Conservation (phyloP, 1,284 basidiomycete species). For the Sporisorium iseilematis-ciliati region DNA sequence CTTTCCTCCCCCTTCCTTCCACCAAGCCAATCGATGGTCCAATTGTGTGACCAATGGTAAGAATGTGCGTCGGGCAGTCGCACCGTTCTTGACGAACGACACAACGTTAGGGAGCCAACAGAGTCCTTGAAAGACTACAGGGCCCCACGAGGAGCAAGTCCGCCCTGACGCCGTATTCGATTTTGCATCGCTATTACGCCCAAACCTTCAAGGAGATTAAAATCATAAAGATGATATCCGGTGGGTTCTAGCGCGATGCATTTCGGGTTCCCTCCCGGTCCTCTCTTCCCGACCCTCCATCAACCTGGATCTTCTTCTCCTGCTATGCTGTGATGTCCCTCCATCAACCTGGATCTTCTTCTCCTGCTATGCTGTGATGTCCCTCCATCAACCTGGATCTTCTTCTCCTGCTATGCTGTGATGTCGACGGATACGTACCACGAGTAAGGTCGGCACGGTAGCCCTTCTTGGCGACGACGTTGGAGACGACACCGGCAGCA, state of each 20-base stretch:
- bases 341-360: background rate
- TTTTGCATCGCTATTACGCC: slow-evolving; percentile 69
- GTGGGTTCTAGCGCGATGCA: slow-evolving; percentile 70
- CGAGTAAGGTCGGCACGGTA: slow-evolving; percentile 67
- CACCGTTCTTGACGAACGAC: slow-evolving; percentile 18
- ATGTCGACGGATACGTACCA: slow-evolving; percentile 42
- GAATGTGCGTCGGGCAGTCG: slow-evolving; percentile 44
- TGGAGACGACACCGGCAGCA: slow-evolving; percentile 62
- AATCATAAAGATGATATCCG: slow-evolving; percentile 43
- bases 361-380: background rate
- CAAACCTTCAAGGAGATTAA: slow-evolving; percentile 60
- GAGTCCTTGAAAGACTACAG: slow-evolving; percentile 21
- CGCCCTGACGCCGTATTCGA: slow-evolving; percentile 33
- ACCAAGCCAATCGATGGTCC: background rate
- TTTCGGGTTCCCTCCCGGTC: slow-evolving; percentile 1
- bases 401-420: too few species aligned
- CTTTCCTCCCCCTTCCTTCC: background rate
- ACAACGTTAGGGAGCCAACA: slow-evolving; percentile 38
- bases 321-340: background rate
- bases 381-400: too few species aligned
- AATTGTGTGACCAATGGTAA: background rate
- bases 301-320: background rate
- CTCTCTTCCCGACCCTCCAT: background rate
- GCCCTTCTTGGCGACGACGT: slow-evolving; percentile 64
- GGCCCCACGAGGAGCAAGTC: slow-evolving; percentile 33